Evolutionary conservation across 495 filamentous ascomycete genomes (phyloP), one percentile per base, ranked within the genome.

Genomic region (Ramalina intermedia): DNA sequence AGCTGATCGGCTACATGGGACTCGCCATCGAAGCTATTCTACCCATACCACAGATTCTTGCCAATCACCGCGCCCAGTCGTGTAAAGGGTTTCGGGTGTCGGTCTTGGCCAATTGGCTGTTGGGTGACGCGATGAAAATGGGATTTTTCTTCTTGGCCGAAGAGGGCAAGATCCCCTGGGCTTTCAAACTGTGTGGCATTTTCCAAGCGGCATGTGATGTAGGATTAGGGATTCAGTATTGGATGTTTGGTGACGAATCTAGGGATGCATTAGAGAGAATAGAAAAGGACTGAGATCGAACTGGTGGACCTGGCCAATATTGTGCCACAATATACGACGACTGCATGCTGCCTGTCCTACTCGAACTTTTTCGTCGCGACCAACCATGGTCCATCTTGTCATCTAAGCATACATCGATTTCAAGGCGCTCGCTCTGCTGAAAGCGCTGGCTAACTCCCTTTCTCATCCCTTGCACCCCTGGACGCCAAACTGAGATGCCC

Each of bases 51-150:
- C 91, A 98, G 65, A 82, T 96, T 20, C 38, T 94, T 23, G 69
- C 81, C 18, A 98, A 96, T 63, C 72, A 83, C 53, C 78, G 72
- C 20, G 78, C 81, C 1, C 74, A 75, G 41, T 90, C 85, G 4
- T 95, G 87, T 68, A 84, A 84, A 59, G 91, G 91, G 8, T 95
- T 98, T 67, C 78, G 91, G 3, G 39, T 94, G 6, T 88, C 81
- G 11, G 87, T 98, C 6, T 66, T 96, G 21, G 80, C 72, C 4
- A 87, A 83, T 41, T 98, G 91, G 91, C 66, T 98, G 52, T 63
- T 86, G 12, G 91, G 91, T 54, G 91, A 98, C 66, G 68, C 77
- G 33, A 93, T 95, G 83, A 98, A 98, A 72, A 84, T 94, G 78
- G 81, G 81, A 41, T 98, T 85, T 70, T 96, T 96, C 67, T 88